Conservation (phyloP, 2,329 filamentous ascomycete genomes). For the Xylogone sp. region DNA sequence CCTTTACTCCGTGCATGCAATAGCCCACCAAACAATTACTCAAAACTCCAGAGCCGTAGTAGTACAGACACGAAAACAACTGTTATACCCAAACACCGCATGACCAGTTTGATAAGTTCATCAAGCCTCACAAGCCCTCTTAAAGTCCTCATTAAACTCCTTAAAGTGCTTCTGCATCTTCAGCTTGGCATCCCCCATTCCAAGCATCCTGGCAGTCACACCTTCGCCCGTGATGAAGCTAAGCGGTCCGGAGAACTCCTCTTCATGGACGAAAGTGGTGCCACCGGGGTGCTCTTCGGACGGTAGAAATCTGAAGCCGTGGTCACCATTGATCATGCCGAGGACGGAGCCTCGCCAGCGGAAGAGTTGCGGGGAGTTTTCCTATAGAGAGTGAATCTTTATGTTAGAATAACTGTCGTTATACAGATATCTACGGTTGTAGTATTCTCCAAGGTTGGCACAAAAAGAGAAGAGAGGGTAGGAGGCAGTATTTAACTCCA, state of each 20-base stretch:
- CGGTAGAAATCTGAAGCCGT: neutral
- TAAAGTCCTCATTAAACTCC: neutral
- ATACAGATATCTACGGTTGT: too few species aligned
- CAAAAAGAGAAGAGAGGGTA: too few species aligned
- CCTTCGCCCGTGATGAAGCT: neutral
- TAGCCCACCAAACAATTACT: too few species aligned
- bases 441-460: too few species aligned
- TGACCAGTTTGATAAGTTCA: too few species aligned
- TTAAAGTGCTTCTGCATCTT: neutral
- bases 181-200: too few species aligned
- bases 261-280: neutral
- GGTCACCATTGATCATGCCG: neutral
- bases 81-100: too few species aligned
- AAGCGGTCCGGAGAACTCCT: neutral
- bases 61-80: too few species aligned
- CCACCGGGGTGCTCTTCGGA: neutral
- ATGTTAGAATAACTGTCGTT: too few species aligned
- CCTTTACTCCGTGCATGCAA: too few species aligned
- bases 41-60: too few species aligned
- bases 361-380: neutral
- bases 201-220: neutral
- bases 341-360: neutral
- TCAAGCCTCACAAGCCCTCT: neutral
- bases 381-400: neutral
- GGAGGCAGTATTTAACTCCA: too few species aligned